phyloP scores from a whole-genome alignment of 1,139 yeast genomes.

The Pichia sp. region DNA sequence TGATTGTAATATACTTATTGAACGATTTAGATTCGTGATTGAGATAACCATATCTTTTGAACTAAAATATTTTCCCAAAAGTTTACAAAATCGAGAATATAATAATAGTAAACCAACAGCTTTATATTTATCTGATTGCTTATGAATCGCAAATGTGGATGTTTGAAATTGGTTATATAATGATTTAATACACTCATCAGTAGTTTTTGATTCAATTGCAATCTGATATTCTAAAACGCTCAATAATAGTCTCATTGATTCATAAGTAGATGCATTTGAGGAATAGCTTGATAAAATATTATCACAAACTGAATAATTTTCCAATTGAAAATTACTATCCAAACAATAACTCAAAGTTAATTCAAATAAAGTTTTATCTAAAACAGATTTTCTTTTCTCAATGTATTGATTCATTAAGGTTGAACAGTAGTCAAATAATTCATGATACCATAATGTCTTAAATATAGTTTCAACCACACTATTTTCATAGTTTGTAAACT shows the following conservation, averaged over 20 bases:
- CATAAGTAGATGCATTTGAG: background rate
- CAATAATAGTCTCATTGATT: conserved; percentile 1
- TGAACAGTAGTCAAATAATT: conserved; percentile 11
- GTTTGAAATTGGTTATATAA: background rate
- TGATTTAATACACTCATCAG: background rate
- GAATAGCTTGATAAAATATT: background rate
- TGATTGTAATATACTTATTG: conserved; percentile 39
- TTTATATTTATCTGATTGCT: conserved; percentile 23
- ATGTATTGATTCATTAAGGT: conserved; percentile 10
- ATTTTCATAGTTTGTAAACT: conserved; percentile 11
- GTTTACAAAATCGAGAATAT: conserved; percentile 34
- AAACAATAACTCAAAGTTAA: background rate
- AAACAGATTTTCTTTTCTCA: background rate
- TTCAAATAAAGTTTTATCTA: background rate
- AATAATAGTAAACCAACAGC: conserved; percentile 34
- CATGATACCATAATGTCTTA: conserved; percentile 15
- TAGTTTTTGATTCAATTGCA: background rate
- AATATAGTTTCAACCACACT: conserved; percentile 14
- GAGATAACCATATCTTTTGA: conserved; percentile 21
- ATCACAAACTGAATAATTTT: background rate
- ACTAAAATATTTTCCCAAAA: conserved; percentile 28
- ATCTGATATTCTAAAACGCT: background rate
- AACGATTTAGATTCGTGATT: conserved; percentile 32
- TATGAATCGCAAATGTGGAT: conserved; percentile 14
- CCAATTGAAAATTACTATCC: background rate